Evolutionary conservation across 2,329 filamentous ascomycete genomes (phyloP), one percentile per base, ranked within the genome.

Genomic region (Paramyrothecium roridum): DNA sequence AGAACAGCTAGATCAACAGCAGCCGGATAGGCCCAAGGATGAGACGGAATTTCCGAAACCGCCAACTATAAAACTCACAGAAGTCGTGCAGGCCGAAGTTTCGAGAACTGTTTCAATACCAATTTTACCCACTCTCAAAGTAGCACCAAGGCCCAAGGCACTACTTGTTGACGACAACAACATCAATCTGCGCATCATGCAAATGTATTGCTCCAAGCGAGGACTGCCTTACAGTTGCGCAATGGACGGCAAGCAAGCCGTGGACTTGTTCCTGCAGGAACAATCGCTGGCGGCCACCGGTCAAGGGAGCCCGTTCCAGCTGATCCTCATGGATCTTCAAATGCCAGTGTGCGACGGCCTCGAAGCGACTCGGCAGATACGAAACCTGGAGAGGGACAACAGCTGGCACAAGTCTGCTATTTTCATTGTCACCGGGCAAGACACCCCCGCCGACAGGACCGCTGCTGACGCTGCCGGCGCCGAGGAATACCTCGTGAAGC

Each of bases 131-230:
- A 43, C 37, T 43, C 7, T 13, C 16, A 43, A 43, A 43, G 8
- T 37, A 37, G 13, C 37, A 7, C 37, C 37, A 6, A 7, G 60
- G 0, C 68, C 68, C 3, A 54, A 54, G 17, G 65, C 65, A 0
- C 67, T 80, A 0, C 63, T 80, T 1, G 77, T 79, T 0, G 78
- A 80, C 57, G 78, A 80, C 56, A 80, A 80, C 48, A 54, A 72
- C 3, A 74, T 80, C 54, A 80, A 80, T 21, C 69, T 80, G 1
- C 76, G 77, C 20, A 77, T 80, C 23, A 60, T 80, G 26, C 67
- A 73, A 19, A 76, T 78, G 62, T 80, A 79, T 59, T 75, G 78
- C 51, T 72, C 74, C 53, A 73, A 74, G 46, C 67, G 76, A 12
- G 69, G 71, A 0, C 68, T 78, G 22, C 69, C 73, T 17, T 77